Percentiles rank a stretch among this genome's conserved stretches.
Conservation (phyloP, 768 basidiomycete species). For the Tremella yokohamensis region DNA sequence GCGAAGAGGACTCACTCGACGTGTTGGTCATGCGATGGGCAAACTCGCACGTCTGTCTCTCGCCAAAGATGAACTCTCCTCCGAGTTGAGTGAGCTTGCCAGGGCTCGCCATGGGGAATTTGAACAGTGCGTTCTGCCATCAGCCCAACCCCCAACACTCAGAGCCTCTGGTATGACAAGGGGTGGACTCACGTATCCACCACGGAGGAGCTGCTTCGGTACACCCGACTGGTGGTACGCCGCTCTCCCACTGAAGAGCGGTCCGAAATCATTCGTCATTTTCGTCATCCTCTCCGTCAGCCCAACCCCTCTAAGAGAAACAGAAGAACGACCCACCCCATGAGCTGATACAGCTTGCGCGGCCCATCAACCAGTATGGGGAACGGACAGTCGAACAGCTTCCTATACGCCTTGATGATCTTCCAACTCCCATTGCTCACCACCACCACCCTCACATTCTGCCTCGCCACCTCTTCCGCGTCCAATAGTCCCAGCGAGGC, state of each 20-base stretch:
- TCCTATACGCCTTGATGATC: conserved; percentile 48
- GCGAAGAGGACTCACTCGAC: conserved; percentile 31
- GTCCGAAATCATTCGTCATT: conserved; percentile 47
- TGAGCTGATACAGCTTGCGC: conserved; percentile 41
- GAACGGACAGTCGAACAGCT: conserved; percentile 49
- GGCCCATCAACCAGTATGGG: conserved; percentile 50
- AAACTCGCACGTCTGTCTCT: conserved; percentile 45
- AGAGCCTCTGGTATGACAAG: too few relatives aligned
- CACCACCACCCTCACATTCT: conserved; percentile 42
- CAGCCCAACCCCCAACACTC: neutral
- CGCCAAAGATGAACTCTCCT: conserved; percentile 49
- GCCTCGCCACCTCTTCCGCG: conserved; percentile 34
- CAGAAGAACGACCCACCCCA: conserved; percentile 39
- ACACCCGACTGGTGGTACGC: conserved; percentile 45
- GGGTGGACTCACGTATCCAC: conserved; percentile 36
- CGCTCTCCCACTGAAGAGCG: conserved; percentile 39
- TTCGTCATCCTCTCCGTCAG: conserved; percentile 42
- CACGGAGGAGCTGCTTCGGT: conserved; percentile 42
- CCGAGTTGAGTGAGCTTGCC: conserved; percentile 50
- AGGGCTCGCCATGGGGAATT: conserved; percentile 43
- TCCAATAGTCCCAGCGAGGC: conserved; percentile 43
- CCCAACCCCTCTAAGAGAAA: neutral
- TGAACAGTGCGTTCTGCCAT: conserved; percentile 43
- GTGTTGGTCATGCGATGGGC: conserved; percentile 51
- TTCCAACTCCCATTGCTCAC: conserved; percentile 50